A percentile compares a stretch with the other conserved stretches of the same genome.
These are phyloP conservation scores for Aureobasidium sp. DNA, from an alignment of 2,329 filamentous ascomycete genomes.

Conservation along the genomic window DNA sequence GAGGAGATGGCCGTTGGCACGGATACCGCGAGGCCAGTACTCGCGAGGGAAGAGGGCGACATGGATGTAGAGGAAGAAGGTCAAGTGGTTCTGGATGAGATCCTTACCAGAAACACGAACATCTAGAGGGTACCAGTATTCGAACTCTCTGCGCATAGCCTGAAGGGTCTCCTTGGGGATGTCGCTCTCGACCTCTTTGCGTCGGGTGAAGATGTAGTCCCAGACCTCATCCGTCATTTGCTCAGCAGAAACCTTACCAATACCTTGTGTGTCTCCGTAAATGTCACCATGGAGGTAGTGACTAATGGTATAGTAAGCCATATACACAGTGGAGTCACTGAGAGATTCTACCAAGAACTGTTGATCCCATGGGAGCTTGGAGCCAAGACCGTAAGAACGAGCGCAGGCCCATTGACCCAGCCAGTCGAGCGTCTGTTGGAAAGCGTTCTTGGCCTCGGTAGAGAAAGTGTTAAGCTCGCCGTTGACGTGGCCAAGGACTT, in stretches of 20 bases:
- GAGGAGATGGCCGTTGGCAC: slow-evolving; percentile 87
- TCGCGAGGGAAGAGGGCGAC: slow-evolving; percentile 78
- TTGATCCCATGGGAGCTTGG: slow-evolving; percentile 89
- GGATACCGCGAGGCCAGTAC: slow-evolving; percentile 81
- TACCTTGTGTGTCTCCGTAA: slow-evolving; percentile 67
- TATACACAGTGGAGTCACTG: slow-evolving; percentile 89
- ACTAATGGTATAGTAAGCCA: slow-evolving; percentile 60
- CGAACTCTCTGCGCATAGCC: slow-evolving; percentile 81
- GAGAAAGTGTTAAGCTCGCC: slow-evolving; percentile 74
- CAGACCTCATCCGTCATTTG: slow-evolving; percentile 94
- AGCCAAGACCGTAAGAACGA: slow-evolving; percentile 83
- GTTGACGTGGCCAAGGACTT: slow-evolving; percentile 65
- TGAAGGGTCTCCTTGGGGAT: slow-evolving; percentile 69
- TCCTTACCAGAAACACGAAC: slow-evolving; percentile 86
- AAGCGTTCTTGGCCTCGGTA: slow-evolving; percentile 48
- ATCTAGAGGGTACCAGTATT: slow-evolving; percentile 95
- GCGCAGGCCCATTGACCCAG: slow-evolving; percentile 94
- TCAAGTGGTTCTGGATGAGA: slow-evolving; percentile 88
- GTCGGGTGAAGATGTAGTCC: slow-evolving; percentile 87
- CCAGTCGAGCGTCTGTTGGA: slow-evolving; percentile 84
- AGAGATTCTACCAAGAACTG: slow-evolving; percentile 87
- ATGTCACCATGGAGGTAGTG: slow-evolving; percentile 67
- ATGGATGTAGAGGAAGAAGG: slow-evolving; percentile 93
- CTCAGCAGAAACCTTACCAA: slow-evolving; percentile 63
- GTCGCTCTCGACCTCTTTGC: slow-evolving; percentile 61